Base-by-base conservation (phyloP, 495 filamentous ascomycete genomes). In the Beverwykella pulmonaria region DNA sequence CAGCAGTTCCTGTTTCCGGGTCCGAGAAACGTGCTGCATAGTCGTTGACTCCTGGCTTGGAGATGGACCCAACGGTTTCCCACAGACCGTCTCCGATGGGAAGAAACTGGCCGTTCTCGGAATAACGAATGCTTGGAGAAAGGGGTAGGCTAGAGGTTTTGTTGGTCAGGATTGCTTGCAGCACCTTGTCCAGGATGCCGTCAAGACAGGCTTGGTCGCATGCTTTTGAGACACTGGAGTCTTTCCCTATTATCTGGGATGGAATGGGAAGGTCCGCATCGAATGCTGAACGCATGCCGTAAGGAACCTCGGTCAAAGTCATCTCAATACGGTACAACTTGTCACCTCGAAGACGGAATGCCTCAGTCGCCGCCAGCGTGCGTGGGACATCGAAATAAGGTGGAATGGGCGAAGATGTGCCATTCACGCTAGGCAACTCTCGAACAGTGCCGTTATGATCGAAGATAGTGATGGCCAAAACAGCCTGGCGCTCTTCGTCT, bases 81-180 rank as follows among this genome's bases (percentile, higher is more conserved):
- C 73, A 76, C 36, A 75, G 30, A 0, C 74, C 75, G 22, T 77
- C 71, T 25, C 74, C 73, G 0, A 75, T 17, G 2, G 70, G 68
- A 26, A 74, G 44, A 29, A 74, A 74, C 46, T 75, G 75, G 0
- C 74, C 74, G 50, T 77, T 77, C 49, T 77, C 75, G 0, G 75
- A 73, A 47, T 74, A 75, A 1, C 53, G 71, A 14, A 64, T 58
- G n/a, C 59, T 62, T 26, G 56, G 61, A 12, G 75, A 72, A 29
- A 75, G 53, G 6, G 74, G 70, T 23, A 77, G 41, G 9, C 29
- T 73, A 5, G 65, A 63, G n/a, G 59, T 47, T 26, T 73, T 59
- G 52, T 75, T 63, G 26, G 59, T 48, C 30, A 67, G 54, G 34
- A 77, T 59, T 17, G 72, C 63, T 53, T 68, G 57, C 14, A 77